phyloP scores from a whole-genome alignment of 805 yeast genomes.

The Saccharomycopsis capsularis region DNA sequence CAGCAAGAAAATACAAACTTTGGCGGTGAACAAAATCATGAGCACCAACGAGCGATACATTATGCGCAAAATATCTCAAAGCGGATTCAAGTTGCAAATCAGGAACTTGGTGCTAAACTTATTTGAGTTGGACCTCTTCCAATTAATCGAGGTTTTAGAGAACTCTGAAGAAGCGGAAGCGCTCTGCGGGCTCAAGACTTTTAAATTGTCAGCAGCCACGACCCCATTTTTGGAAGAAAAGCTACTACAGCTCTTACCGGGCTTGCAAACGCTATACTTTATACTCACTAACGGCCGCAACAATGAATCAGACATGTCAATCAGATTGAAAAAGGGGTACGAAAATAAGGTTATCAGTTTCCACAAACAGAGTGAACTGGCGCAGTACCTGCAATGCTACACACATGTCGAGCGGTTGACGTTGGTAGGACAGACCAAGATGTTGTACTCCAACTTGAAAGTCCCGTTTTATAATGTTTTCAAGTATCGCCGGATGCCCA shows the following conservation, averaged over 20 bases:
- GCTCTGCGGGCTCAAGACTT: neutral
- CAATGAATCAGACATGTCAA: neutral
- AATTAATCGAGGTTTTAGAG: slow-evolving; percentile 9
- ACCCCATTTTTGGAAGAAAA: slow-evolving; percentile 18
- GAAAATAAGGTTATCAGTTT: slow-evolving; percentile 3
- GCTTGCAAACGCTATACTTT: slow-evolving; percentile 4
- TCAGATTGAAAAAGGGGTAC: neutral
- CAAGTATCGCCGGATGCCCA: neutral
- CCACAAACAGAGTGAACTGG: neutral
- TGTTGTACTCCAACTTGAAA: slow-evolving; percentile 1
- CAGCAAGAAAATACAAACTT: neutral
- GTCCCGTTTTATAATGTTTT: slow-evolving; percentile 15
- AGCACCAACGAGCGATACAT: slow-evolving; percentile 4
- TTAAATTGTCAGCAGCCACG: slow-evolving; percentile 9
- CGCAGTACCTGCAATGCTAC: neutral
- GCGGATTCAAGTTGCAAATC: neutral
- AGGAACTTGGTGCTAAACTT: slow-evolving; percentile 5
- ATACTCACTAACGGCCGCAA: slow-evolving; percentile 9
- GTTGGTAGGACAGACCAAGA: slow-evolving; percentile 5
- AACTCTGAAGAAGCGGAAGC: neutral
- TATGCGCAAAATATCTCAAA: slow-evolving; percentile 3
- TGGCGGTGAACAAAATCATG: slow-evolving; percentile 4
- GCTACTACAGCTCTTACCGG: slow-evolving; percentile 7
- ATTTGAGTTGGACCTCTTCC: slow-evolving; percentile 15
- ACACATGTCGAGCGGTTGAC: slow-evolving; percentile 4